These are phyloP conservation scores for Cyclocybe cylindracea DNA, from an alignment of 768 basidiomycete genomes.

Conservation along the genomic window DNA sequence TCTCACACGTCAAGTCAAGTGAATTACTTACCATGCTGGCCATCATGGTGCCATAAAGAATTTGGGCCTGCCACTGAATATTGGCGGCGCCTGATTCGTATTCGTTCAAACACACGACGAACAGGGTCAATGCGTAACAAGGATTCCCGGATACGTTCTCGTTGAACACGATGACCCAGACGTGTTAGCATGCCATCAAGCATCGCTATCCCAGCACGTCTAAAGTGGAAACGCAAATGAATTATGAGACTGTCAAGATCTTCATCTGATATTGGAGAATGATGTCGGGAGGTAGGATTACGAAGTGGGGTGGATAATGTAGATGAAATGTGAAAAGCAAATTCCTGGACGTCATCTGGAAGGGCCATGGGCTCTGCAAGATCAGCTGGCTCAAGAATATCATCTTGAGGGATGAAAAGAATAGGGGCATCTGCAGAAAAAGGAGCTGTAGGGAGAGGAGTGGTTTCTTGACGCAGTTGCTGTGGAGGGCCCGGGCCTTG, in stretches of 20 bases:
- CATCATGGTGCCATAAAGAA: constrained; percentile 33
- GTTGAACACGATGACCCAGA: constrained; percentile 20
- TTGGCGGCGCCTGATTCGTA: constrained; percentile 16
- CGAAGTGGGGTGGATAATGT: not conserved
- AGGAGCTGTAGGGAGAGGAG: too few relatives aligned
- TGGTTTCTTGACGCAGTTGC: too few relatives aligned
- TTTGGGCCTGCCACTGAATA: constrained; percentile 28
- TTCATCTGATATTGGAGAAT: constrained; percentile 14
- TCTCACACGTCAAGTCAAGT: not conserved
- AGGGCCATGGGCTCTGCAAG: too few relatives aligned
- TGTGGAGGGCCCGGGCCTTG: not conserved
- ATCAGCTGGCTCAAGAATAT: too few relatives aligned
- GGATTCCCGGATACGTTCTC: constrained; percentile 17
- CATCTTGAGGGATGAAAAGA: too few relatives aligned
- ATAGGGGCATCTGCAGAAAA: too few relatives aligned
- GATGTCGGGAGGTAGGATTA: not conserved
- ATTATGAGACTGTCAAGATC: constrained; percentile 22
- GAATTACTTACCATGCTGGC: constrained; percentile 27
- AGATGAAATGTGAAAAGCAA: too few relatives aligned
- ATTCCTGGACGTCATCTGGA: too few relatives aligned
- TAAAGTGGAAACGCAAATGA: constrained; percentile 22
- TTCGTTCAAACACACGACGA: constrained; percentile 9
- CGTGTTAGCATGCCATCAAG: constrained; percentile 23
- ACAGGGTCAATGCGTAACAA: constrained; percentile 18
- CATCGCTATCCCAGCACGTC: constrained; percentile 24